A percentile compares a stretch with the other conserved stretches of the same genome.
Conservation (phyloP, 1,284 basidiomycete genomes). For the Tilletia caries region DNA sequence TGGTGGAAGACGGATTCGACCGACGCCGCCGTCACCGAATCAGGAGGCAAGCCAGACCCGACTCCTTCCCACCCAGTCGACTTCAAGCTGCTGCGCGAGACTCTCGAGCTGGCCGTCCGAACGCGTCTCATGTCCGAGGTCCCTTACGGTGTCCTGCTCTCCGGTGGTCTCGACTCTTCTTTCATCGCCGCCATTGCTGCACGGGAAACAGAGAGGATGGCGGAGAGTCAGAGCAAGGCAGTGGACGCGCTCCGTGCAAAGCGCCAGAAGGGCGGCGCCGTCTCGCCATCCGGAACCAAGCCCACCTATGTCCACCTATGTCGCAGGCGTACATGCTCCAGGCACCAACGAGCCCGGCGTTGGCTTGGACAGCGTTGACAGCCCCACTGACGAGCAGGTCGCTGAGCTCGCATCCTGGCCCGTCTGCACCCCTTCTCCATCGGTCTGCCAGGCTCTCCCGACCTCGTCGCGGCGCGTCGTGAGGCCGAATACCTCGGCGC, state of each 20-base stretch:
- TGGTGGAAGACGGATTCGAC: constrained; percentile 59
- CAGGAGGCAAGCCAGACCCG: neutral
- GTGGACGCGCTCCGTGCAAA: constrained; percentile 58
- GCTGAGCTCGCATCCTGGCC: constrained; percentile 70
- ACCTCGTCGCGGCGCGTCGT: constrained; percentile 88
- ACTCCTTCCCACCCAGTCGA: constrained; percentile 70
- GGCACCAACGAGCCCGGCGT: constrained; percentile 10
- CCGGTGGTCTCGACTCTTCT: constrained; percentile 92
- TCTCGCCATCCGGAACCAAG: neutral
- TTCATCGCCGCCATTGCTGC: constrained; percentile 96
- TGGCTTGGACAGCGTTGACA: constrained; percentile 10
- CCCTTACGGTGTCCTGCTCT: constrained; percentile 93
- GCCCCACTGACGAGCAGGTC: constrained; percentile 17
- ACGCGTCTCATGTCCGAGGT: constrained; percentile 99
- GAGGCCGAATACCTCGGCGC: constrained; percentile 92
- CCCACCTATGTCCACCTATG: too few relatives aligned
- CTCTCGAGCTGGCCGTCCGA: constrained; percentile 84
- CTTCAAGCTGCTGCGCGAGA: constrained; percentile 63
- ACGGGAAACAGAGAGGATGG: constrained; percentile 85
- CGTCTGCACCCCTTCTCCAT: constrained; percentile 97
- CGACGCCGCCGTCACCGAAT: constrained; percentile 51
- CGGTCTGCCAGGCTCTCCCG: constrained; percentile 90
- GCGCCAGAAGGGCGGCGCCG: constrained; percentile 5
- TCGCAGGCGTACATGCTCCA: neutral
- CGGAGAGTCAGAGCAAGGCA: constrained; percentile 56